Conservation (phyloP, 768 basidiomycete genomes). For the Naganishia friedmannii region DNA sequence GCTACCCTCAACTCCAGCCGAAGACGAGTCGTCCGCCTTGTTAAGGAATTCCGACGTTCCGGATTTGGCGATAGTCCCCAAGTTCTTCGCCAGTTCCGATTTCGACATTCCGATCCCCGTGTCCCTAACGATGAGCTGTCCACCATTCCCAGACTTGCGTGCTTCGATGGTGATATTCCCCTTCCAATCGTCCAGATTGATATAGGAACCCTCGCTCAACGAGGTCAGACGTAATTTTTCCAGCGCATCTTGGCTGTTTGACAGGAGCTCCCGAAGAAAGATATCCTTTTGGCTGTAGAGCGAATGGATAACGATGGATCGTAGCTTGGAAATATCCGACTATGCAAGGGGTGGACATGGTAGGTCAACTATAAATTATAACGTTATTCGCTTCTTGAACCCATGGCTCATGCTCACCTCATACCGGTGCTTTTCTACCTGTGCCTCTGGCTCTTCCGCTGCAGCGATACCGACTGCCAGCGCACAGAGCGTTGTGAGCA, state of each 20-base stretch:
- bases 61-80: conserved; percentile 92
- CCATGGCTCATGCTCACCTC: neutral
- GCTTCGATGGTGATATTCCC: conserved; percentile 85
- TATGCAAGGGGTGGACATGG: neutral
- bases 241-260: conserved; percentile 78
- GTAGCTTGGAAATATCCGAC: conserved; percentile 86
- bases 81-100: conserved; percentile 77
- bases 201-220: conserved; percentile 70
- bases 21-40: conserved; percentile 64
- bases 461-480: neutral
- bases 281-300: conserved; percentile 55
- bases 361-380: neutral
- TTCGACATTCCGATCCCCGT: conserved; percentile 97
- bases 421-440: conserved; percentile 20
- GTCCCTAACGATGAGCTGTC: conserved; percentile 74
- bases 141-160: conserved; percentile 67
- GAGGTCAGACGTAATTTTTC: conserved; percentile 87
- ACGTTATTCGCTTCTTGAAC: no score
- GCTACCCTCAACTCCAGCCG: conserved; percentile 57
- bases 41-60: conserved; percentile 92
- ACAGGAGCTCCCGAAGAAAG: conserved; percentile 63
- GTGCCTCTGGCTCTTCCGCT: neutral
- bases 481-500: neutral
- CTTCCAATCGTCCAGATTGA: conserved; percentile 57
- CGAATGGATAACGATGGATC: conserved; percentile 83